A percentile compares a stretch with the other conserved stretches of the same genome.
phyloP scores from a whole-genome alignment of 202 grass and related monocot species.

The Zoysia matrella region DNA sequence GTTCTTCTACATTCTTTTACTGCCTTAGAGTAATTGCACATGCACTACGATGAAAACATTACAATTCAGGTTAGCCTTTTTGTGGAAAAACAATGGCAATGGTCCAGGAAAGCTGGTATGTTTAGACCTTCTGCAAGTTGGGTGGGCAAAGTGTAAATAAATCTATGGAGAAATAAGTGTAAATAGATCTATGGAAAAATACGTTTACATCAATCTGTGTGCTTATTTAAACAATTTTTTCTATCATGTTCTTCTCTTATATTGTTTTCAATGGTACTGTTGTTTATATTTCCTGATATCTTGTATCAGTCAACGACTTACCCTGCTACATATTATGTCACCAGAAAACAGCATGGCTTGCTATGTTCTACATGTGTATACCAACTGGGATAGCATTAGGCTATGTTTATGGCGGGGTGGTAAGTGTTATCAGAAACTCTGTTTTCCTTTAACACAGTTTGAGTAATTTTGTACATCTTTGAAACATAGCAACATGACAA shows the following conservation, averaged over 20 bases:
- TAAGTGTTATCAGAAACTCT: constrained; percentile 59
- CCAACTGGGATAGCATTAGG: constrained; percentile 94
- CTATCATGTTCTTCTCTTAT: constrained; percentile 15
- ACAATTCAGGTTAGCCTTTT: too few species aligned
- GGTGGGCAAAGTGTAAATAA: not conserved
- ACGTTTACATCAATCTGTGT: not conserved
- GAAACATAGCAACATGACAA: not conserved
- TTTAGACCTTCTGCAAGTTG: too few species aligned
- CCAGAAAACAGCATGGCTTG: constrained; percentile 99
- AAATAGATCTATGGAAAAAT: not conserved
- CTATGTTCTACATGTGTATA: constrained; percentile 99
- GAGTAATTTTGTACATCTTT: not conserved
- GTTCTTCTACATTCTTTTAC: constrained; percentile 48
- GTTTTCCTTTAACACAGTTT: constrained; percentile 10
- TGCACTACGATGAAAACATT: not conserved
- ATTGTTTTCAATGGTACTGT: constrained; percentile 7
- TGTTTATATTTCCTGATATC: constrained; percentile 23
- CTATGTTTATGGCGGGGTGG: constrained; percentile 95
- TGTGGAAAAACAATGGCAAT: too few species aligned
- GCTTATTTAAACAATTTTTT: not conserved
- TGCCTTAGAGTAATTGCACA: constrained; percentile 23
- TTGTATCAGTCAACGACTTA: constrained; percentile 31
- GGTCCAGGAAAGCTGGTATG: too few species aligned
- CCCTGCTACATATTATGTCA: constrained; percentile 43
- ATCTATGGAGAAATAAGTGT: not conserved